phyloP scores from a whole-genome alignment of 2,329 filamentous ascomycete species.

The Penicillium sp. region DNA sequence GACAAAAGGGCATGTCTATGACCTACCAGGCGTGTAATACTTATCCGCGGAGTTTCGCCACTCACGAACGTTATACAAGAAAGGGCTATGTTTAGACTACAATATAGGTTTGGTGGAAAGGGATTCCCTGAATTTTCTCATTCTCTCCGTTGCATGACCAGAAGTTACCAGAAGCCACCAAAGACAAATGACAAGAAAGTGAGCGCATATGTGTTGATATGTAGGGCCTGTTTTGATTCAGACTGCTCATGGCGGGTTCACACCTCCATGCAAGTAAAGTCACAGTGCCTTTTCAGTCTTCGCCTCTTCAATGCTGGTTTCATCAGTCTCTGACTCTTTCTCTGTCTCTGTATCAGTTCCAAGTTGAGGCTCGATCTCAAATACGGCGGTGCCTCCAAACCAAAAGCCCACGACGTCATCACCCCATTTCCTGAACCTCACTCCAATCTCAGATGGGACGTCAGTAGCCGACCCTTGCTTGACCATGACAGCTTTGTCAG shows the following conservation, averaged over 20 bases:
- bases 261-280: too few species aligned
- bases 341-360: not conserved
- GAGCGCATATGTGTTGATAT: too few species aligned
- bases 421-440: not conserved
- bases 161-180: too few species aligned
- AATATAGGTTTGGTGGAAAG: too few species aligned
- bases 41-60: not conserved
- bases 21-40: not conserved
- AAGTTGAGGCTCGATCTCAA: not conserved
- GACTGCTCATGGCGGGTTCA: too few species aligned
- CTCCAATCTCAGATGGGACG: constrained; percentile 6
- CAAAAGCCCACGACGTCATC: constrained; percentile 11
- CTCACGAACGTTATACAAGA: not conserved
- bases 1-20: not conserved
- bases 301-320: not conserved
- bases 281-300: not conserved
- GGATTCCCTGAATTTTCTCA: too few species aligned
- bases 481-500: not conserved
- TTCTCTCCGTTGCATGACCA: too few species aligned
- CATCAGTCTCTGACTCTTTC: not conserved
- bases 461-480: constrained; percentile 5
- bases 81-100: not conserved
- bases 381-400: constrained; percentile 5
- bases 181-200: too few species aligned
- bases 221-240: too few species aligned